These are phyloP conservation scores for Xerocomus minutiporus DNA, from an alignment of 1,284 basidiomycete genomes.

Conservation along the genomic window DNA sequence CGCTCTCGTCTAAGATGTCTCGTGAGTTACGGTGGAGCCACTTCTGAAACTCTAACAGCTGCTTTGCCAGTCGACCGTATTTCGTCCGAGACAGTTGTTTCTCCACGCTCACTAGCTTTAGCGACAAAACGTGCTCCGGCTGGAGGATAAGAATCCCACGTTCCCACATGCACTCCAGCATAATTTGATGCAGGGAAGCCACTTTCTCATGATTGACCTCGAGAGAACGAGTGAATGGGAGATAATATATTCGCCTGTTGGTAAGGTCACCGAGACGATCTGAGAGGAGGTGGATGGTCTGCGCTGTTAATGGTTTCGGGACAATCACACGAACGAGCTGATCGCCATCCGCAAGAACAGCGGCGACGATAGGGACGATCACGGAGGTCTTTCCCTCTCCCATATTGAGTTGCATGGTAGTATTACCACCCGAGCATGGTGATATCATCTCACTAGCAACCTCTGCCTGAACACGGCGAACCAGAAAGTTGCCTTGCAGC, in stretches of 20 bases:
- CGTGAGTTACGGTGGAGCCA: constrained; percentile 31
- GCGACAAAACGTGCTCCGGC: constrained; percentile 52
- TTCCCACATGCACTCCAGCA: constrained; percentile 34
- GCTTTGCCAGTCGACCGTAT: not conserved
- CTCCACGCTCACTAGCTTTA: constrained; percentile 43
- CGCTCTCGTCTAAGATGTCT: not conserved
- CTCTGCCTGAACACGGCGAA: not conserved
- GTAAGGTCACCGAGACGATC: no score
- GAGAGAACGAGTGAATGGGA: no score
- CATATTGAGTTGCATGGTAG: not conserved
- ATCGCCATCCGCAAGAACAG: no score
- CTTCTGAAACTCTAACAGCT: constrained; percentile 23
- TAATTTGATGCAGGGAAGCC: constrained; percentile 21
- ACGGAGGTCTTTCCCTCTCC: not conserved
- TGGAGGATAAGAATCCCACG: constrained; percentile 45
- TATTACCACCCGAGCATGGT: not conserved
- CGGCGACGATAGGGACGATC: no score
- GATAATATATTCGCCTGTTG: no score
- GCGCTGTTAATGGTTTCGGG: no score
- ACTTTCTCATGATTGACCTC: no score
- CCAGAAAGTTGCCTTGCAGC: not conserved
- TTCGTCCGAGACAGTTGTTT: constrained; percentile 13
- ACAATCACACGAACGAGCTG: no score
- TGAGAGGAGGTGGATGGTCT: no score
- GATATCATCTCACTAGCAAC: not conserved